Base-by-base conservation (phyloP, 495 filamentous ascomycete genomes). In the Daldinia caldariorum region DNA sequence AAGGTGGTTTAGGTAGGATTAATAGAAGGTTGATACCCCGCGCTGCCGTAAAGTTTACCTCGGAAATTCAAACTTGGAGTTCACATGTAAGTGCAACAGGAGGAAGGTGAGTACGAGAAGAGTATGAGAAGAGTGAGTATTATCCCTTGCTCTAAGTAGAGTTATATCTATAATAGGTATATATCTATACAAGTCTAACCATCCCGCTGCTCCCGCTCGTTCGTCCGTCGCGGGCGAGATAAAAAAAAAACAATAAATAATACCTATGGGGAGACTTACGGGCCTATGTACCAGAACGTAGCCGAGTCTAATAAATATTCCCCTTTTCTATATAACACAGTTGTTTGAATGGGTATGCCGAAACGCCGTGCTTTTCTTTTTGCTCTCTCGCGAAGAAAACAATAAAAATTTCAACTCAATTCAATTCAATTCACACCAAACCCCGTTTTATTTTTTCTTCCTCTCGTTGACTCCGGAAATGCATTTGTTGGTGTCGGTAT, bases 301-400 rank as follows among this genome's bases (percentile, higher is more conserved):
- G 51, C 41, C 6, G 56, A 13, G 65, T 51, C 68, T 64, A 54
- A 66, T 60, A 45, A 18, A 35, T 35, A 35, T 35, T 35, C 22
- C 39, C 34, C 51, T 61, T 55, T 59, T 73, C 71, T 76, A 74
- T 71, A n/a, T 54, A 76, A 65, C 47, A 39, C 66, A 72, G 41
- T 60, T 56, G 34, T 56, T 49, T 66, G 29, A 38, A 45, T 72
- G 71, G 69, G 69, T 76, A 74, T 76, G 62, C 75, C 75, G 62
- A 69, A 77, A 77, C 75, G 75, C 75, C 75, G 69, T 77, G 75
- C 75, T 73, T 74, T 77, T 69, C 58, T 57, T 38, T 39, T 26
- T 3, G 1, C 26, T 26, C 26, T 26, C 26, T 26, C 26, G 26
- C 1, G 3, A 61, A 63, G 6, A 35, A 35, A 7, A 3, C 34